phyloP scores from a whole-genome alignment of 2,329 filamentous ascomycete species.

The Colletotrichum sp. region DNA sequence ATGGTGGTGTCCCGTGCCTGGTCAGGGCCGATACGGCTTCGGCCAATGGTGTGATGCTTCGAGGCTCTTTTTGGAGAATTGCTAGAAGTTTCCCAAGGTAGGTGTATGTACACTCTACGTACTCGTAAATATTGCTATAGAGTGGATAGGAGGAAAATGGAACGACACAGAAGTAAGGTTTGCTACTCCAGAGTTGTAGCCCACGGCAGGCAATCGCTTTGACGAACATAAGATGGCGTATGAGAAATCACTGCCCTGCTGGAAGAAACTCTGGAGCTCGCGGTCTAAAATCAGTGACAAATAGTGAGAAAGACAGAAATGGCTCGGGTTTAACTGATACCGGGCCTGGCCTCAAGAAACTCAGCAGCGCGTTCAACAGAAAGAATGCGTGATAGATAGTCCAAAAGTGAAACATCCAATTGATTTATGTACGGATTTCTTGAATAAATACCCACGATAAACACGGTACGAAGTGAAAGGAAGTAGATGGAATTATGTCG shows the following conservation, averaged over 20 bases:
- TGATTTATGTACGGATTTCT: not conserved
- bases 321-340: not conserved
- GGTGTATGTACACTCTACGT: rapidly evolving
- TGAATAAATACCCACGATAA: not conserved
- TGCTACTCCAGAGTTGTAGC: not conserved
- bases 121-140: not conserved
- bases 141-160: not conserved
- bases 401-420: not conserved
- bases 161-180: not conserved
- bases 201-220: not conserved
- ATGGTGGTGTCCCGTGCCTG: not conserved
- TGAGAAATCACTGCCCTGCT: not conserved
- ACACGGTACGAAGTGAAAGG: not conserved
- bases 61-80: not conserved
- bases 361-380: not conserved
- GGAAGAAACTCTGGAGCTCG: not conserved
- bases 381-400: not conserved
- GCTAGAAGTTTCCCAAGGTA: not conserved
- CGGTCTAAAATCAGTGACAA: not conserved
- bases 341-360: not conserved
- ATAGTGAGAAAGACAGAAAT: not conserved
- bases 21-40: not conserved
- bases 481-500: not conserved
- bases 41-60: not conserved
- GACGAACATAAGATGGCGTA: not conserved